Evolutionary conservation across 1,139 yeast genomes (phyloP).

Genomic region (Saccharomyces hybrid): DNA sequence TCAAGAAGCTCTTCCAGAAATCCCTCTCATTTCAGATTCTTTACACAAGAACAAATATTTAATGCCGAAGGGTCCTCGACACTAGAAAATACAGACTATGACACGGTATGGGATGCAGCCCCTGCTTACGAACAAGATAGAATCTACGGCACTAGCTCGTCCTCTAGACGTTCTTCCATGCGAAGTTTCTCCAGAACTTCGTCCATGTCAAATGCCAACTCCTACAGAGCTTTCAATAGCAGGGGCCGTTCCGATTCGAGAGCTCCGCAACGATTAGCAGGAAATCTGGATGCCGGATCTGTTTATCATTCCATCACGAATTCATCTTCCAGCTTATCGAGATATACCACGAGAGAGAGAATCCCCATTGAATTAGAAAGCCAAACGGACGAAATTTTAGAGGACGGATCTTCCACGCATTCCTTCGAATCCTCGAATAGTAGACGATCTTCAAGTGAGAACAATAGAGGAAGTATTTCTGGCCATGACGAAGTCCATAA

Average conservation of each 20-base stretch:
- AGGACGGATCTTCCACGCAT: conserved; percentile 16
- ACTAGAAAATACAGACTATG: conserved; percentile 52
- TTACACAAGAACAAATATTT: conserved; percentile 74
- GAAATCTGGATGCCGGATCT: not conserved
- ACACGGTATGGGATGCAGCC: conserved; percentile 58
- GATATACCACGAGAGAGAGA: conserved; percentile 40
- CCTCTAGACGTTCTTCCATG: conserved; percentile 26
- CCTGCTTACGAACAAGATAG: conserved; percentile 41
- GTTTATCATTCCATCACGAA: conserved; percentile 20
- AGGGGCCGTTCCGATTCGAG: conserved; percentile 3
- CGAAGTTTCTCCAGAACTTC: conserved; percentile 16
- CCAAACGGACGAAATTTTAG: conserved; percentile 21
- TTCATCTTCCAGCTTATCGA: conserved; percentile 33
- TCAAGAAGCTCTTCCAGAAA: conserved; percentile 29
- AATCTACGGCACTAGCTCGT: conserved; percentile 29
- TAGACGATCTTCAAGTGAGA: conserved; percentile 14
- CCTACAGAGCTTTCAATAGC: conserved; percentile 2
- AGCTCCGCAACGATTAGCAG: not conserved
- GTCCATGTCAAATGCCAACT: conserved; percentile 4
- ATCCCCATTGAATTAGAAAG: conserved; percentile 35
- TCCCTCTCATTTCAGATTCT: conserved; percentile 54
- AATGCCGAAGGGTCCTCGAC: conserved; percentile 79
- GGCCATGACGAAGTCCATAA: conserved; percentile 22
- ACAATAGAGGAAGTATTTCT: conserved; percentile 20
- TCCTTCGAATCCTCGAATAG: conserved; percentile 10